These are phyloP conservation scores for Aspergillus indologenus DNA, from an alignment of 495 filamentous ascomycete species.

Conservation along the genomic window DNA sequence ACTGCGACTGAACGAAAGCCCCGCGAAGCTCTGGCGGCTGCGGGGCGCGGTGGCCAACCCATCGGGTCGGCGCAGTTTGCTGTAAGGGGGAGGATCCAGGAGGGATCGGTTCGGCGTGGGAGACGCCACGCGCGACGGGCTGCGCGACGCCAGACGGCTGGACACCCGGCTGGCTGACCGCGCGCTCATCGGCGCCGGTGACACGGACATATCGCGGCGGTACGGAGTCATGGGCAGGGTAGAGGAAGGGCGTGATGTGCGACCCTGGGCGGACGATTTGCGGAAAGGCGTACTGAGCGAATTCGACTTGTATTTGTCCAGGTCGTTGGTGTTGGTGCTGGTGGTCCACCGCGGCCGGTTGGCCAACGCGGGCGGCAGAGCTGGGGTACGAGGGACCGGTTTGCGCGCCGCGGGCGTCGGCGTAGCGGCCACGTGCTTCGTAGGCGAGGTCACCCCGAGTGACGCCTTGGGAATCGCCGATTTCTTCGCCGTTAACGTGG, in stretches of 20 bases:
- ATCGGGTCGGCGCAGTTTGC: conserved; percentile 35
- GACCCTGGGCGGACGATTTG: conserved; percentile 42
- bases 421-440: conserved; percentile 50
- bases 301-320: conserved; percentile 66
- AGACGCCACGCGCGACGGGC: conserved; percentile 34
- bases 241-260: conserved; percentile 38
- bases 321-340: conserved; percentile 66
- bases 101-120: conserved; percentile 31
- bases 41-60: conserved; percentile 34
- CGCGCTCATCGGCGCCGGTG: conserved; percentile 34
- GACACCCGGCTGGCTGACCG: conserved; percentile 38
- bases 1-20: conserved; percentile 35
- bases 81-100: conserved; percentile 41
- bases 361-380: conserved; percentile 41
- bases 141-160: conserved; percentile 38
- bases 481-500: conserved; percentile 32
- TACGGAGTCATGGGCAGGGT: conserved; percentile 35
- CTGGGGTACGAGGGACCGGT: conserved; percentile 34
- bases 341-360: conserved; percentile 78
- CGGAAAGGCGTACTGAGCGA: conserved; percentile 48
- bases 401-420: conserved; percentile 51
- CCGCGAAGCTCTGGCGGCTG: conserved; percentile 44
- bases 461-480: conserved; percentile 34
- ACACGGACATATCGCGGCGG: conserved; percentile 41
- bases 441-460: conserved; percentile 41